These are phyloP conservation scores for Smittium culicis DNA, from an alignment of 371 early-diverging fungal genomes.

Conservation along the genomic window DNA sequence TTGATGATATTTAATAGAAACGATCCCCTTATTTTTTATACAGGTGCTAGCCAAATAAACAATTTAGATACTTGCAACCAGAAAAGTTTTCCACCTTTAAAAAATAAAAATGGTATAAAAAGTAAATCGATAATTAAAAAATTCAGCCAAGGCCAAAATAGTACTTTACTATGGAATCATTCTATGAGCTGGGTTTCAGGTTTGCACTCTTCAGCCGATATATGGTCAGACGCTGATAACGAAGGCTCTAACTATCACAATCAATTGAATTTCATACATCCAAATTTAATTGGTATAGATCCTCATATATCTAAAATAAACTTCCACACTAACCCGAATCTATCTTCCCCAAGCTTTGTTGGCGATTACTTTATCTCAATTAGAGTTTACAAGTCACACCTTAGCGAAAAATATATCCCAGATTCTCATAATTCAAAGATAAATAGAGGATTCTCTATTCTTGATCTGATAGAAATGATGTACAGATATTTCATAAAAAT, in stretches of 20 bases:
- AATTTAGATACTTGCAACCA: too few species aligned
- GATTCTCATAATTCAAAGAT: neutral
- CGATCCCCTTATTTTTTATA: neutral
- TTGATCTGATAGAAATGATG: neutral
- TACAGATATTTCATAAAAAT: neutral
- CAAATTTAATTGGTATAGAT: neutral
- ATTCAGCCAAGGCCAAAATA: neutral
- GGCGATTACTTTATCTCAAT: neutral
- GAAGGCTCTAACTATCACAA: neutral
- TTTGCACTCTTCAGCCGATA: neutral
- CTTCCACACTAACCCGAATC: neutral
- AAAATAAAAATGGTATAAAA: too few species aligned
- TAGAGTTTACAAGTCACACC: neutral
- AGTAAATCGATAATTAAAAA: neutral
- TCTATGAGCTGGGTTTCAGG: neutral
- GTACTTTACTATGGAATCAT: neutral
- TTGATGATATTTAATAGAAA: neutral
- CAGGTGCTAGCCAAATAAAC: too few species aligned
- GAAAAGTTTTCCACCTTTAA: too few species aligned
- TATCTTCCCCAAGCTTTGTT: neutral
- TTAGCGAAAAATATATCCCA: neutral
- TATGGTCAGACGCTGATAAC: neutral
- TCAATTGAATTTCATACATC: neutral
- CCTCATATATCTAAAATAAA: neutral
- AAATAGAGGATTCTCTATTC: neutral